phyloP scores from a whole-genome alignment of 257 asterid genomes.

The Avicennia marina region DNA sequence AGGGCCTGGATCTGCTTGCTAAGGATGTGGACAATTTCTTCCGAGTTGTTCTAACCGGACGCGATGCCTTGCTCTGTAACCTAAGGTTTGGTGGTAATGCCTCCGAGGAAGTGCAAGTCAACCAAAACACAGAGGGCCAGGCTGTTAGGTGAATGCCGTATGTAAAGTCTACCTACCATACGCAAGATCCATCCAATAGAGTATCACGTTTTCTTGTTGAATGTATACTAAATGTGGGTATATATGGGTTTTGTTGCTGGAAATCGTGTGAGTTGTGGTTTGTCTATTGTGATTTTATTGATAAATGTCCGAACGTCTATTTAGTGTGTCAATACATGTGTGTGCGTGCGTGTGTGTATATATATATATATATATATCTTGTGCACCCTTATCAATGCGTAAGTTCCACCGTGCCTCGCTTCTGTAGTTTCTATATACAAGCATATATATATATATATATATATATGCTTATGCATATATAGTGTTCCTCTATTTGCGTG shows the following conservation, averaged over 20 bases:
- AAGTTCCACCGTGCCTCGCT: too few species aligned
- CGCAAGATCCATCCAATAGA: too few species aligned
- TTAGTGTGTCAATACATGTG: neutral
- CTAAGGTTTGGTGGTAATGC: slow-evolving; percentile 59
- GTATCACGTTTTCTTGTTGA: too few species aligned
- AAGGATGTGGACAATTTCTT: slow-evolving; percentile 71
- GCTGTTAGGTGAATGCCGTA: slow-evolving; percentile 53
- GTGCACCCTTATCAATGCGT: too few species aligned
- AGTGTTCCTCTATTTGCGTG: too few species aligned
- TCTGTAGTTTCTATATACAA: too few species aligned
- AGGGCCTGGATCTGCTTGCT: slow-evolving; percentile 54
- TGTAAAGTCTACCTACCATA: too few species aligned
- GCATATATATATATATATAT: too few species aligned
- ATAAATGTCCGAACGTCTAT: slow-evolving; percentile 9
- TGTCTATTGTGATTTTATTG: neutral
- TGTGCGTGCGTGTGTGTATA: too few species aligned
- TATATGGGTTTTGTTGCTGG: slow-evolving; percentile 8
- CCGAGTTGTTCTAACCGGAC: slow-evolving; percentile 63
- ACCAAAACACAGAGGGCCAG: slow-evolving; percentile 31
- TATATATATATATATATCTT: too few species aligned
- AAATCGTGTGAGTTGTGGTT: slow-evolving; percentile 18
- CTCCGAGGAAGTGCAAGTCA: slow-evolving; percentile 20
- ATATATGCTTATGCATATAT: too few species aligned
- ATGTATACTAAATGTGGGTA: neutral
- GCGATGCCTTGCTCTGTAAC: slow-evolving; percentile 74